Conservation (phyloP, 176 grass and related monocot genomes). For the Carex cristatella region DNA sequence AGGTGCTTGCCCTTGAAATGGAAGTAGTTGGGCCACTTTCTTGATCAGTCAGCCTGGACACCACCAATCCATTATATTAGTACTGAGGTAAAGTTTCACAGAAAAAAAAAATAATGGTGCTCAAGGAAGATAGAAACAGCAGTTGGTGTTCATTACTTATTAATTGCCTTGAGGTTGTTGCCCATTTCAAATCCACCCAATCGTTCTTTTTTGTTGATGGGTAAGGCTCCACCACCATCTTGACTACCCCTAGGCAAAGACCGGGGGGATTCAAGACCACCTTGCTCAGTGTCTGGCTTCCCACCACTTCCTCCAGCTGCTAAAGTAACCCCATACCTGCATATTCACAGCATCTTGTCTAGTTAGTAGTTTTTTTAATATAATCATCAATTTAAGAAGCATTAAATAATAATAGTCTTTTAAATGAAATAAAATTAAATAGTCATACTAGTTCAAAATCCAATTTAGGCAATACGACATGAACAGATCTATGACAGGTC, state of each 20-base stretch:
- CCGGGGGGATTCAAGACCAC: conserved; percentile 37
- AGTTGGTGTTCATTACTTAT: conserved; percentile 61
- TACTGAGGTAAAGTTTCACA: conserved; percentile 10
- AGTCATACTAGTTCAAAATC: neutral
- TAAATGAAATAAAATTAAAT: neutral
- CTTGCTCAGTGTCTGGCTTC: conserved; percentile 63
- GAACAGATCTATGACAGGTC: conserved; percentile 24
- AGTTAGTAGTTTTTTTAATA: neutral
- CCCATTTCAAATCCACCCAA: conserved; percentile 52
- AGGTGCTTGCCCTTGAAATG: conserved; percentile 47
- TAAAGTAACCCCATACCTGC: conserved; percentile 52
- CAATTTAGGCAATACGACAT: conserved; percentile 1
- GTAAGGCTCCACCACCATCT: conserved; percentile 41
- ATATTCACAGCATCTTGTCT: conserved; percentile 21
- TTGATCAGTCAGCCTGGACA: conserved; percentile 42
- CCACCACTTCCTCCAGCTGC: conserved; percentile 28
- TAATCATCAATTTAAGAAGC: conserved; percentile 14
- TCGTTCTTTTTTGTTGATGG: conserved; percentile 58
- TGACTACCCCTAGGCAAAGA: conserved; percentile 58
- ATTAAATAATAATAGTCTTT: neutral
- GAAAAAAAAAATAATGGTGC: neutral
- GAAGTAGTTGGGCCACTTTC: conserved; percentile 48
- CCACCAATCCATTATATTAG: conserved; percentile 14
- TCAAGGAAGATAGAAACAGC: conserved; percentile 12
- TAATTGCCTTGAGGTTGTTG: conserved; percentile 49